Base-by-base conservation (phyloP, 495 filamentous ascomycete species). In the Platismatia glauca region DNA sequence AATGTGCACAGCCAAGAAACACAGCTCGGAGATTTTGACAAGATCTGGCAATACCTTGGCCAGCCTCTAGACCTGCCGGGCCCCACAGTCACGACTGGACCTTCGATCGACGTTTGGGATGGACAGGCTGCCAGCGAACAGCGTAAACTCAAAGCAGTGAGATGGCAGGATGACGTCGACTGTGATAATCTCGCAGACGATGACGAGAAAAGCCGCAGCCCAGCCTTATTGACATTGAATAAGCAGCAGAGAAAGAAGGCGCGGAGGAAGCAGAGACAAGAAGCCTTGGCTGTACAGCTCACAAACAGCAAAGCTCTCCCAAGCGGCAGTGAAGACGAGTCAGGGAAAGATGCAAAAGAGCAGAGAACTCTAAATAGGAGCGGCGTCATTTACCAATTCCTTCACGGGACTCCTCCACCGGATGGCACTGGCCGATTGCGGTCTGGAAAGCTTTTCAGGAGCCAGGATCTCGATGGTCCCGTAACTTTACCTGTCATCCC, bases 11-110 rank as follows among this genome's bases (percentile, higher is more conserved):
- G 43, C 4, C 37, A 41, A 15, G 58, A 41, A 57, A 55, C 62
- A 13, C 60, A 64, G n/a, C 70, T 80, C 39, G 77, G 77, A 22
- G 72, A 78, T 58, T 80, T 80, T 59, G 66, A 67, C 48, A 75
- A 68, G 46, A 50, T 80, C 24, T 80, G 72, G 69, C 64, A 73
- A 58, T 74, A 68, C 61, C 67, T 80, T 31, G 74, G 70, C 44
- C 64, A 71, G 29, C 67, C 73, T n/a, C 31, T 58, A 13, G 60
- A 68, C 35, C 53, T 60, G 15, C 67, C 68, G 27, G 61, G 67
- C 33, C 70, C 71, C 12, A 33, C 48, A 33, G 57, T 69, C 7
- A 53, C 66, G 13, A 57, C 62, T 50, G 55, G 37, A 38, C 24
- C 55, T 13, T 31, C 31, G 24, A 37, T 39, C 43, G 41, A 63